Evolutionary conservation across 345 rosid genomes (phyloP).

Genomic region (Firmiana major): DNA sequence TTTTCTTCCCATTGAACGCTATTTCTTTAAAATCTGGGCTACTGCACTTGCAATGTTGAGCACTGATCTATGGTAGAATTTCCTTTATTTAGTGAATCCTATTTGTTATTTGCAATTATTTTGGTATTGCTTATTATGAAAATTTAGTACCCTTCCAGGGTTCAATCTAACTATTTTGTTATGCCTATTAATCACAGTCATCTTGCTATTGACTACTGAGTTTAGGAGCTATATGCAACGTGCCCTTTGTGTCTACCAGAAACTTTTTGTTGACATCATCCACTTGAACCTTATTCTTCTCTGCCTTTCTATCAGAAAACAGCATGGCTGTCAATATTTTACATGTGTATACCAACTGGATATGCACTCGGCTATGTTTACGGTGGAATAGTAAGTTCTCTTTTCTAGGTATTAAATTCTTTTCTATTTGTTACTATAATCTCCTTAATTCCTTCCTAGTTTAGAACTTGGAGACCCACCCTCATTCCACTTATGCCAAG

Average conservation of each 20-base stretch:
- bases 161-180: not conserved
- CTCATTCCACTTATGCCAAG: not conserved
- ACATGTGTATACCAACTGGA: slow-evolving; percentile 95
- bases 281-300: not conserved
- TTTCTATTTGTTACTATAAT: slow-evolving; percentile 4
- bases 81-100: not conserved
- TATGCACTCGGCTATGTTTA: slow-evolving; percentile 87
- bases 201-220: not conserved
- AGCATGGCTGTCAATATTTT: slow-evolving; percentile 84
- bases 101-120: not conserved
- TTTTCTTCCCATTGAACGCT: not conserved
- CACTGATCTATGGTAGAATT: not conserved
- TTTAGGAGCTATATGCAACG: not conserved
- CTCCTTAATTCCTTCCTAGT: not conserved
- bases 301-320: slow-evolving; percentile 60
- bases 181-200: not conserved
- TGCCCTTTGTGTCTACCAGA: not conserved
- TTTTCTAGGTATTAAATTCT: not conserved
- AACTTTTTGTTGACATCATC: not conserved
- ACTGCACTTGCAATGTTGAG: not conserved
- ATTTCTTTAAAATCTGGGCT: not conserved
- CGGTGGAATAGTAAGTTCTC: slow-evolving; percentile 75
- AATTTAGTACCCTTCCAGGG: not conserved
- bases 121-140: not conserved
- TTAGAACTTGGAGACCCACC: not conserved